phyloP scores from a whole-genome alignment of 192 early-diverging fungal genomes.

The Podochytrium sp. region DNA sequence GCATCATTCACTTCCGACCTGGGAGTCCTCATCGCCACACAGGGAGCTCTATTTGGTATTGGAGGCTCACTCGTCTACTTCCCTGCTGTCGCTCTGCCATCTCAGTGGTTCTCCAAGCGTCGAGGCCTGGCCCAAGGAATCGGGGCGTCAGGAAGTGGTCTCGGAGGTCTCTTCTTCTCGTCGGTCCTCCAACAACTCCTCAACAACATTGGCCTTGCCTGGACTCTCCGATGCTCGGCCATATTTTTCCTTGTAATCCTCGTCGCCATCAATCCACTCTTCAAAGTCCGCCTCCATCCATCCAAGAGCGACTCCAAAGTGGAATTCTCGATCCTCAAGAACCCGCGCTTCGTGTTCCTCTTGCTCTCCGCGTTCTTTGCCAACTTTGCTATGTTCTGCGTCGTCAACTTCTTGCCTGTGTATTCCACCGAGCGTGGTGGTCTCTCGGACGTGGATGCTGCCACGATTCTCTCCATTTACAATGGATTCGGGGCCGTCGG shows the following conservation, averaged over 20 bases:
- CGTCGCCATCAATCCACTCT: conserved; percentile 6
- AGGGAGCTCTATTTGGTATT: conserved; percentile 76
- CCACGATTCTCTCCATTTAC: conserved; percentile 54
- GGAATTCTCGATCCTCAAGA: conserved; percentile 27
- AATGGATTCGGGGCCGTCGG: conserved; percentile 70
- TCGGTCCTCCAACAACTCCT: conserved; percentile 65
- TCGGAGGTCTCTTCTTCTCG: conserved; percentile 73
- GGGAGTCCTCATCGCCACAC: conserved; percentile 60
- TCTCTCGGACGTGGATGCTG: not conserved
- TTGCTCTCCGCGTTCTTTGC: conserved; percentile 40
- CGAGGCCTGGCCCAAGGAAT: conserved; percentile 74
- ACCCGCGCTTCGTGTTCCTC: conserved; percentile 17
- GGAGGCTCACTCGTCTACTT: conserved; percentile 69
- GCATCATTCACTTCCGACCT: conserved; percentile 27
- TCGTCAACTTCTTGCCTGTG: conserved; percentile 5
- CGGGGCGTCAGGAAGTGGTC: conserved; percentile 72
- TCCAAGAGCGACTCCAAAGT: not conserved
- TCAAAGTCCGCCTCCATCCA: conserved; percentile 23
- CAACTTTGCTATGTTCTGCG: conserved; percentile 29
- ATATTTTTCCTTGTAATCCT: conserved; percentile 47
- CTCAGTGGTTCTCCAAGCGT: conserved; percentile 72
- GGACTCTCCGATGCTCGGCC: conserved; percentile 68
- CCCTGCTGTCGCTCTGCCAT: conserved; percentile 64
- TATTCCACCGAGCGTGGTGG: not conserved
- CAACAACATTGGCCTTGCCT: conserved; percentile 56